These are phyloP conservation scores for Gracilaria domingensis DNA, from an alignment of 23 red algal species.

Conservation along the genomic window DNA sequence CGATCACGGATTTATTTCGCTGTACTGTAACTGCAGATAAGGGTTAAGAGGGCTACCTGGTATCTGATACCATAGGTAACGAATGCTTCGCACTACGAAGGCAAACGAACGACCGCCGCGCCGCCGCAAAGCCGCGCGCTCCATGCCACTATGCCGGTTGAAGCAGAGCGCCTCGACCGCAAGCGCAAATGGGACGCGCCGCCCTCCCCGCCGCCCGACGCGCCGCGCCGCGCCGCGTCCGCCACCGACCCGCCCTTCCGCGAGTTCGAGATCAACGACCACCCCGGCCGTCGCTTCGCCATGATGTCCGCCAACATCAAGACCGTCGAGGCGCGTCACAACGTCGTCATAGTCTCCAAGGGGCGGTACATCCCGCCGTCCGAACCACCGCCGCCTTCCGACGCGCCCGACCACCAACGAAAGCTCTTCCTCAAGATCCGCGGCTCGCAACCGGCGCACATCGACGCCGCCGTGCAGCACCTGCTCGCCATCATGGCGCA, in stretches of 20 bases:
- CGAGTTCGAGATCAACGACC: constrained; percentile 82
- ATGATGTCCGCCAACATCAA: constrained; percentile 75
- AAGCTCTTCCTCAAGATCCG: constrained; percentile 68
- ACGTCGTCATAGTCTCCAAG: constrained; percentile 63
- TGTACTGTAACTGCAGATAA: too few species aligned
- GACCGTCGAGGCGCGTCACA: constrained; percentile 43
- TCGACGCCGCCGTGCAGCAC: constrained; percentile 45
- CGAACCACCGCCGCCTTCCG: not conserved
- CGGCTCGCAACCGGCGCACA: not conserved
- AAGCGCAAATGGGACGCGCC: constrained; percentile 34
- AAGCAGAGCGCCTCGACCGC: not conserved
- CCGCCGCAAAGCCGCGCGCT: too few species aligned
- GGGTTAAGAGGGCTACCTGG: too few species aligned
- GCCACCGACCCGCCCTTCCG: constrained; percentile 14
- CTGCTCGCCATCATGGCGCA: constrained; percentile 49
- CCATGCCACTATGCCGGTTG: not conserved
- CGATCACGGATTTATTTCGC: too few species aligned
- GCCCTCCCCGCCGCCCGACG: not conserved
- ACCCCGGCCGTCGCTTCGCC: constrained; percentile 67
- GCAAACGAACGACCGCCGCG: too few species aligned
- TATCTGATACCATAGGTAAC: too few species aligned
- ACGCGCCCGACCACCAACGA: constrained; percentile 28
- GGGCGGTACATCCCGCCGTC: constrained; percentile 47
- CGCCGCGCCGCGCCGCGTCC: not conserved
- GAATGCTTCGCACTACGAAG: too few species aligned